A percentile compares a stretch with the other conserved stretches of the same genome.
Conservation (phyloP, 805 yeast species). For the Wickerhamiella lipophila region DNA sequence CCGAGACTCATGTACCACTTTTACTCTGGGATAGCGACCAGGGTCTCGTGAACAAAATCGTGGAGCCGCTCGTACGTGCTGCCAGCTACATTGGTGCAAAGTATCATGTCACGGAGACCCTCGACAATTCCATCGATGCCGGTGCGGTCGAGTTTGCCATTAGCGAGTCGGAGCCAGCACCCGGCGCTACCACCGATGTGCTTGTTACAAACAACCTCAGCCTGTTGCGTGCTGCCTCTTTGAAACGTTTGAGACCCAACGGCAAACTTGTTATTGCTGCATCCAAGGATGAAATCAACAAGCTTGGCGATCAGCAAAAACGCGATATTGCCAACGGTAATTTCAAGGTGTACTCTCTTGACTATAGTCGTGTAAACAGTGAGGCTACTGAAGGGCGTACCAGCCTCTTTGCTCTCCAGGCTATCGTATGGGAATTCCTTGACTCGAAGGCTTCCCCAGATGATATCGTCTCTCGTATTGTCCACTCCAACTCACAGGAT, state of each 20-base stretch:
- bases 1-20: conserved; percentile 35
- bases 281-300: conserved; percentile 37
- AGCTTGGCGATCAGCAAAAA: conserved; percentile 43
- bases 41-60: conserved; percentile 16
- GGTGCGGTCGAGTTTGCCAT: conserved; percentile 54
- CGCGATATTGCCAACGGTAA: conserved; percentile 40
- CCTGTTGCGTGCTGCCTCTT: conserved; percentile 38
- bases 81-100: conserved; percentile 31
- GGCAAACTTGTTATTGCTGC: conserved; percentile 37
- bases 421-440: conserved; percentile 65
- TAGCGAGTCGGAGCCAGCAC: conserved; percentile 30
- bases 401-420: conserved; percentile 58
- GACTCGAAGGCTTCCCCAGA: conserved; percentile 46
- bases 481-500: conserved; percentile 69
- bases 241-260: conserved; percentile 36
- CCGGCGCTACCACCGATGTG: conserved; percentile 38
- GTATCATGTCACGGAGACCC: conserved; percentile 44
- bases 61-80: conserved; percentile 17
- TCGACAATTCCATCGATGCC: conserved; percentile 58
- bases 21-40: conserved; percentile 20
- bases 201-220: conserved; percentile 49
- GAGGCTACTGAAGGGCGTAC: conserved; percentile 56
- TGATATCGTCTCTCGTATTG: conserved; percentile 60
- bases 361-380: conserved; percentile 51
- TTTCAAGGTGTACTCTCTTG: conserved; percentile 44